phyloP scores from a whole-genome alignment of 345 rosid species.

The Salix udensis region DNA sequence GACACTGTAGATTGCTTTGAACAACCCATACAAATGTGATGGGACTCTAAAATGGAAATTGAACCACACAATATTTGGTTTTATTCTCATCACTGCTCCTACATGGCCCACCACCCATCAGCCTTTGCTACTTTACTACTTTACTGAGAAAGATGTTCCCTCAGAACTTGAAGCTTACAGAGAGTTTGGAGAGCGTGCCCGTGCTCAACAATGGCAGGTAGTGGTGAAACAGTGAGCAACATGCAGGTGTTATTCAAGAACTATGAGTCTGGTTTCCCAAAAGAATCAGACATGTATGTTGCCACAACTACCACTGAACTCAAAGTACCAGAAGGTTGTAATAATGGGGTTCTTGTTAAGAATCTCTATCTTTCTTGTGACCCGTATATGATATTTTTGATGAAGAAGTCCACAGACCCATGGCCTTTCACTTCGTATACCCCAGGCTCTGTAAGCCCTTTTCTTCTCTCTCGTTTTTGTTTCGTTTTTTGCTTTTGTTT shows the following conservation, averaged over 20 bases:
- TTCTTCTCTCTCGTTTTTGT: too few species aligned
- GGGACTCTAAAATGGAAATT: too few species aligned
- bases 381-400: constrained; percentile 15
- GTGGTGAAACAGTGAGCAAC: constrained; percentile 27
- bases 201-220: constrained; percentile 3
- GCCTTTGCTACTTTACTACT: too few species aligned
- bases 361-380: constrained; percentile 49
- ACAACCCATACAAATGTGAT: too few species aligned
- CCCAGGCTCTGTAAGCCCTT: constrained; percentile 22
- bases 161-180: too few species aligned
- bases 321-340: constrained; percentile 24
- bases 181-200: too few species aligned
- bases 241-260: constrained; percentile 42
- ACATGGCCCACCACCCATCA: too few species aligned
- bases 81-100: too few species aligned
- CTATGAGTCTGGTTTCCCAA: constrained; percentile 40
- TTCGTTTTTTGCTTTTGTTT: background rate
- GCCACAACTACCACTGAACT: constrained; percentile 20
- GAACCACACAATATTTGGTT: too few species aligned
- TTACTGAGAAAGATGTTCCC: too few species aligned
- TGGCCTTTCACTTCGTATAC: background rate
- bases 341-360: constrained; percentile 36
- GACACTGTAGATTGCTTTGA: too few species aligned
- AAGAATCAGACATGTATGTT: constrained; percentile 42
- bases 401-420: background rate